Base-by-base conservation (phyloP, 495 filamentous ascomycete species). In the Talaromyces proteolyticus region DNA sequence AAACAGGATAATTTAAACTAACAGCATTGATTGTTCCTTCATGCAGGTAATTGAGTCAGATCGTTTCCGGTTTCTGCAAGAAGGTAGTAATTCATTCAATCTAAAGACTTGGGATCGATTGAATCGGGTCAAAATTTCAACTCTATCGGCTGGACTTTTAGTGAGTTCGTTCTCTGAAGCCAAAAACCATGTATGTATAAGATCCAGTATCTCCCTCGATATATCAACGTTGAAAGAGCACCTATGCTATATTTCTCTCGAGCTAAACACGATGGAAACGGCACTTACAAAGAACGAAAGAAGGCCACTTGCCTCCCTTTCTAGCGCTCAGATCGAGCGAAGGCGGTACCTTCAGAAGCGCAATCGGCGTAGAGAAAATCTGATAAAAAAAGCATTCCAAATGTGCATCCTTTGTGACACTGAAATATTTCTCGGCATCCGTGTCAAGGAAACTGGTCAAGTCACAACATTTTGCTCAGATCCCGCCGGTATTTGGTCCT, bases 361-460 rank as follows among this genome's bases (percentile, higher is more conserved):
- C 48, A 24, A 42, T 43, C 49, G 48, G 19, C 49, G 51, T 23
- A 54, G 17, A 44, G n/a, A 38, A 18, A 52, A 24, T 39, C 25
- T 58, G 25, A 49, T 53, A 43, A 54, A 46, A 47, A 58, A 50
- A 19, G 50, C 50, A 19, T 50, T 14, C 29, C 22, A 58, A 26
- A 50, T 55, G 47, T 52, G 55, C 40, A 50, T 52, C 44, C 44
- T 56, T 16, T 59, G 45, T 36, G 50, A 50, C 12, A 50, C 56
- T 37, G 52, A 58, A 50, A 50, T 58, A 21, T 58, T 37, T 24
- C 22, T 58, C 2, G 46, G 56, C 20, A 58, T 58, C 36, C 42
- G 49, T 10, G 25, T 58, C 16, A 37, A 43, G 26, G 52, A 58
- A 29, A 53, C 52, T 19, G 52, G 56, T 18, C 44, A 50, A 20